These are phyloP conservation scores for Metschnikowia similis DNA, from an alignment of 805 yeast species.

Conservation along the genomic window DNA sequence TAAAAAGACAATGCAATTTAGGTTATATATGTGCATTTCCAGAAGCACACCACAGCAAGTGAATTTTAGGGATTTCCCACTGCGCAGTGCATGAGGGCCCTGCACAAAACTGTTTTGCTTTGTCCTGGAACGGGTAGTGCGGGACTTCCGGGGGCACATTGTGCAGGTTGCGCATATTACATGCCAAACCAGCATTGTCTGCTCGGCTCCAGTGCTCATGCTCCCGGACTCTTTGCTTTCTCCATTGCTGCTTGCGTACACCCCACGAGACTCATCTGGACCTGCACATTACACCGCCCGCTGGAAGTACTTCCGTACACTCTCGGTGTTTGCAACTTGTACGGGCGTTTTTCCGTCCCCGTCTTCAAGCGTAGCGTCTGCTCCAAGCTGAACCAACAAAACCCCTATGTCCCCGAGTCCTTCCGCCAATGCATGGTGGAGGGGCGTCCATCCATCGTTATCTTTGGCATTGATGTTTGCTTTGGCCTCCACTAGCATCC, in stretches of 20 bases:
- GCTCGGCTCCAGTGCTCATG: conserved; percentile 1
- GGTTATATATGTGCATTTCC: conserved; percentile 5
- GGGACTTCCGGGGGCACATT: conserved; percentile 13
- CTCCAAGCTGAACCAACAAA: conserved; percentile 59
- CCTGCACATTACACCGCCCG: not conserved
- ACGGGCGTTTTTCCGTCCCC: conserved; percentile 45
- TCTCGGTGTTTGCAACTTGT: conserved; percentile 34
- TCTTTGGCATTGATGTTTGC: conserved; percentile 71
- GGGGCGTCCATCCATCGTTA: conserved; percentile 72
- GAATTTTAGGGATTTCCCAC: conserved; percentile 4
- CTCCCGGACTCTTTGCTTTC: not conserved
- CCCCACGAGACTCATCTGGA: not conserved
- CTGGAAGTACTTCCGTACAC: conserved; percentile 20
- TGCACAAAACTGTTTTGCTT: conserved; percentile 18
- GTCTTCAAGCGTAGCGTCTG: conserved; percentile 49
- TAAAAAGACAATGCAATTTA: not conserved
- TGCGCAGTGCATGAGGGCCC: conserved; percentile 9
- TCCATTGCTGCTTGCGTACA: not conserved
- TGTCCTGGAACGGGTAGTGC: conserved; percentile 13
- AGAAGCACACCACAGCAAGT: conserved; percentile 13
- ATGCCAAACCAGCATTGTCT: not conserved
- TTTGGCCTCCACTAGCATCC: conserved; percentile 47
- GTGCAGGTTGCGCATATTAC: conserved; percentile 6
- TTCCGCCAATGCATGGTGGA: conserved; percentile 89
- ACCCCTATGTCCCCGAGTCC: conserved; percentile 79